Evolutionary conservation across 495 filamentous ascomycete genomes (phyloP), one percentile per base, ranked within the genome.

Genomic region (Penicillium samsonianum): DNA sequence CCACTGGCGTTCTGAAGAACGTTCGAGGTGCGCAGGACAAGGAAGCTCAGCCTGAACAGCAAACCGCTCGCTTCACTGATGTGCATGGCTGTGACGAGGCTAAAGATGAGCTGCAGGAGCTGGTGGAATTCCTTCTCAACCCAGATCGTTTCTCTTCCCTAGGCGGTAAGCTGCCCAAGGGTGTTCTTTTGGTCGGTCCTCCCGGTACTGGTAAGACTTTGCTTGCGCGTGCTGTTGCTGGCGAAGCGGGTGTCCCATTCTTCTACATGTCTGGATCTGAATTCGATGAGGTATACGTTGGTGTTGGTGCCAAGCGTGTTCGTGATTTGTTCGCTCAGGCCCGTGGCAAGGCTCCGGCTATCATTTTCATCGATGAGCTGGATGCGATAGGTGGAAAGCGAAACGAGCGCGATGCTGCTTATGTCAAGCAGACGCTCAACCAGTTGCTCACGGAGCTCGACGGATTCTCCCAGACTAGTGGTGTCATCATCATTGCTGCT

Each of bases 221-320:
- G 40, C 83, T 98, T 54, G 94, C 94, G 56, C 89, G 95, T 61
- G 94, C 94, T 11, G 94, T 98, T 50, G 94, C 94, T 52, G 94
- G 94, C 26, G 94, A 98, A 78, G 91, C 94, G 42, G 94, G 94
- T 56, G 95, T 98, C 20, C 94, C 94, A 1, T 98, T 97, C 82
- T 98, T 97, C 82, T 98, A 94, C 81, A 97, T 98, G 93, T 98
- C 95, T 62, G 94, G 94, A 26, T 92, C 89, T 55, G 95, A 98
- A 71, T 98, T 98, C 67, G 94, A 98, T 66, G 94, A 98, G 71
- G 89, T 98, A 40, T 98, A 96, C 65, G 95, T 98, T 23, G 94
- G 94, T 64, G 95, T 98, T 51, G 94, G 94, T 64, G 94, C 94
- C 46, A 98, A 98, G 78, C 90, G 94, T 67, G 94, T 98, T 42